Conservation (phyloP, 306 rosid species). For the Quercus parvula region DNA sequence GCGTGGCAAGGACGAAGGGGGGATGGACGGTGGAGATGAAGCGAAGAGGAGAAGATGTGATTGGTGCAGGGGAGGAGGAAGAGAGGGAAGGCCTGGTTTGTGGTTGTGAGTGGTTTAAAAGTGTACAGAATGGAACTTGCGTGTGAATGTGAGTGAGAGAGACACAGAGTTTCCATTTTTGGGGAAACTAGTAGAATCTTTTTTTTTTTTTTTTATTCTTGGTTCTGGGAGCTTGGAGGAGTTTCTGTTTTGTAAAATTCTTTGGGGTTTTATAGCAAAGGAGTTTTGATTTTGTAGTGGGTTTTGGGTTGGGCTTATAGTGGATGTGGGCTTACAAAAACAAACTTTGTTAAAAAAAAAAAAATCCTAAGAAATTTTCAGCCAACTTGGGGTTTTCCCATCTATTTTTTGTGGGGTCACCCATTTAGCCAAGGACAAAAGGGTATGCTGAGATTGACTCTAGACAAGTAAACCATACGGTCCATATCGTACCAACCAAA, state of each 20-base stretch:
- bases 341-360: no score
- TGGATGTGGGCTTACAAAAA: no score
- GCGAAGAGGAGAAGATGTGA: conserved; percentile 19
- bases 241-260: background rate
- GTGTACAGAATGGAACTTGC: background rate
- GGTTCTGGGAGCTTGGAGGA: background rate
- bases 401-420: no score
- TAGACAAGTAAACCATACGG: no score
- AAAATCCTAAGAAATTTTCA: no score
- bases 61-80: conserved; percentile 6
- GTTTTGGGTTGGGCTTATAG: background rate
- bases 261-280: no score
- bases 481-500: no score
- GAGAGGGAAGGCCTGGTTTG: background rate
- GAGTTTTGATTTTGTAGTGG: no score
- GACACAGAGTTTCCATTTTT: conserved; percentile 34
- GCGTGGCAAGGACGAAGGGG: conserved; percentile 41
- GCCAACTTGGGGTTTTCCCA: no score
- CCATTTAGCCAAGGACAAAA: no score
- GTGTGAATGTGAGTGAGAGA: conserved; percentile 1
- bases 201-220: background rate
- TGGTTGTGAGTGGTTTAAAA: background rate
- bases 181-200: background rate
- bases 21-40: conserved; percentile 26
- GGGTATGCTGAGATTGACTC: no score